These are phyloP conservation scores for Vaccinium corymbosum DNA, from an alignment of 148 eudicot genomes.

Conservation along the genomic window DNA sequence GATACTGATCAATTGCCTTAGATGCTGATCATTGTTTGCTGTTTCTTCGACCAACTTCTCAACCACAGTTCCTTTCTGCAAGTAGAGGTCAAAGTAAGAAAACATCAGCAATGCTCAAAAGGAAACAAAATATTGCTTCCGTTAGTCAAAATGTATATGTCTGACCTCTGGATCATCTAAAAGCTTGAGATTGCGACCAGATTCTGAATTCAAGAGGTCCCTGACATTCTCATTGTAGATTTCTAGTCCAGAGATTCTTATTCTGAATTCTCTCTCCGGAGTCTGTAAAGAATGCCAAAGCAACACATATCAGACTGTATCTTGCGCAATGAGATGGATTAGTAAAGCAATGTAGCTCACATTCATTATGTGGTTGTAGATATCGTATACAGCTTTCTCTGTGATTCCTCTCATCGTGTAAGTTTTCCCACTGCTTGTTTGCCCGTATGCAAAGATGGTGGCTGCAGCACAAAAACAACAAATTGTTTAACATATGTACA, in stretches of 20 bases:
- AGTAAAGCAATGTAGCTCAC: slow-evolving; percentile 30
- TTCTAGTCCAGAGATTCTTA: slow-evolving; percentile 82
- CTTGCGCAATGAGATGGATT: background rate
- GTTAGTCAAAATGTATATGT: background rate
- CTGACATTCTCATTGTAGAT: slow-evolving; percentile 93
- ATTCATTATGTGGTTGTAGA: slow-evolving; percentile 56
- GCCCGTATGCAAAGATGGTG: slow-evolving; percentile 94
- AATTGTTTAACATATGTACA: background rate
- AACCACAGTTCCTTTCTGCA: slow-evolving; percentile 92
- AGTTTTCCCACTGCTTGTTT: slow-evolving; percentile 97
- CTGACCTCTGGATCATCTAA: slow-evolving; percentile 93
- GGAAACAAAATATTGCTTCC: background rate
- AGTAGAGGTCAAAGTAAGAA: slow-evolving; percentile 4
- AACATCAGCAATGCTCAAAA: background rate
- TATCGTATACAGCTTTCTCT: slow-evolving; percentile 74
- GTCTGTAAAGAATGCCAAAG: slow-evolving; percentile 45
- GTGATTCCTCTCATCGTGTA: slow-evolving; percentile 95
- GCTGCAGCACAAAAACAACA: slow-evolving; percentile 42
- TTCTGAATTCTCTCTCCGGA: slow-evolving; percentile 77
- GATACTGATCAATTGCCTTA: slow-evolving; percentile 64
- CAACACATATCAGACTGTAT: slow-evolving; percentile 11
- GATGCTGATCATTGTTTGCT: slow-evolving; percentile 63
- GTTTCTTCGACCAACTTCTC: slow-evolving; percentile 92
- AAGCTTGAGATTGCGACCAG: slow-evolving; percentile 84
- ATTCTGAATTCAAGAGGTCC: slow-evolving; percentile 80